phyloP scores from a whole-genome alignment of 345 rosid species.

The Combretum micranthum region DNA sequence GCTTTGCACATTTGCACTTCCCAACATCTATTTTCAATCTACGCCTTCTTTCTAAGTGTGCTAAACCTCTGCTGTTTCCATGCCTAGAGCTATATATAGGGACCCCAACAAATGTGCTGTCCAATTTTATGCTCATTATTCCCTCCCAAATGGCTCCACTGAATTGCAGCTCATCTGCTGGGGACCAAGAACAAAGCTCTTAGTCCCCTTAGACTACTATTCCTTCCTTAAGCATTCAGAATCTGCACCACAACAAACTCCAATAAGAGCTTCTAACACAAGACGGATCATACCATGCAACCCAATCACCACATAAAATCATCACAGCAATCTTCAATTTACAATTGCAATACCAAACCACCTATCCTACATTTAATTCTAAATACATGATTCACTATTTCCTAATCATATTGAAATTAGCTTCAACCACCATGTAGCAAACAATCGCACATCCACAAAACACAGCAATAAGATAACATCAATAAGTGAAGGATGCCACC shows the following conservation, averaged over 20 bases:
- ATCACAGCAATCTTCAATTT: no score
- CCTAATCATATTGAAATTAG: no score
- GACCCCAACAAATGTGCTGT: slow-evolving; percentile 47
- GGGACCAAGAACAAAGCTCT: slow-evolving; percentile 63
- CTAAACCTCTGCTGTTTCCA: slow-evolving; percentile 11
- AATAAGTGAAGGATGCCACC: no score
- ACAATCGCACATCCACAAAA: no score
- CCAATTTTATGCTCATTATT: slow-evolving; percentile 49
- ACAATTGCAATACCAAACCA: no score
- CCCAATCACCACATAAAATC: no score
- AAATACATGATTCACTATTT: no score
- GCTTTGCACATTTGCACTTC: slow-evolving; percentile 39
- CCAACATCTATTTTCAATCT: slow-evolving; percentile 23
- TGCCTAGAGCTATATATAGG: slow-evolving; percentile 23
- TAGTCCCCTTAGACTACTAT: slow-evolving; percentile 32
- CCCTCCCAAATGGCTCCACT: slow-evolving; percentile 1
- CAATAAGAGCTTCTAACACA: no score
- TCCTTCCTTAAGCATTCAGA: slow-evolving; percentile 15
- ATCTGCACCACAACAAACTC: neutral
- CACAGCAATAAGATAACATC: no score
- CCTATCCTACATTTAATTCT: no score
- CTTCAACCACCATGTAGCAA: no score
- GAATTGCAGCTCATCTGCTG: slow-evolving; percentile 29
- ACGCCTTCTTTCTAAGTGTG: slow-evolving; percentile 20
- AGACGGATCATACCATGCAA: no score